Percentiles rank a stretch among this genome's conserved stretches.
Evolutionary conservation across 805 yeast species (phyloP).

Genomic region (Crinitomyces ghanaensis): DNA sequence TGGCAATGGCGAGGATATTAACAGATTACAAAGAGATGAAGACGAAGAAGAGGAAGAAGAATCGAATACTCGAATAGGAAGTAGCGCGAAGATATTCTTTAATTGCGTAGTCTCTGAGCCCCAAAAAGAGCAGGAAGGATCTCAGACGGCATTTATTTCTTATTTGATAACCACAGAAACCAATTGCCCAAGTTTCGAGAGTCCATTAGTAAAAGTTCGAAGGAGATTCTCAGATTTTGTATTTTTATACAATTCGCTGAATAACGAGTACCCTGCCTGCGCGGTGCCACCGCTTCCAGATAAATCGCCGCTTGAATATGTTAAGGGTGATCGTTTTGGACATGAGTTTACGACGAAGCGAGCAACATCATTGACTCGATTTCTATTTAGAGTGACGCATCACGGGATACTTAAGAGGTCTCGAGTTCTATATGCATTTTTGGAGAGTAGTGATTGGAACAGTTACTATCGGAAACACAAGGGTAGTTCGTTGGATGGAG

Average conservation of each 20-base stretch:
- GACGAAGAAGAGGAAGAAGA: too few relatives aligned
- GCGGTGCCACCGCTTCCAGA: conserved; percentile 92
- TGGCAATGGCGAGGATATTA: too few relatives aligned
- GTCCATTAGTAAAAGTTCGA: conserved; percentile 40
- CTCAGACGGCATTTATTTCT: conserved; percentile 63
- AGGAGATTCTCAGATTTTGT: conserved; percentile 84
- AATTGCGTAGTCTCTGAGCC: conserved; percentile 44
- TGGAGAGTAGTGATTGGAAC: conserved; percentile 67
- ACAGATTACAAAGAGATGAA: too few relatives aligned
- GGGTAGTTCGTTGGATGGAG: conserved; percentile 6
- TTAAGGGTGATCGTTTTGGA: conserved; percentile 88
- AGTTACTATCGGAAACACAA: conserved; percentile 34
- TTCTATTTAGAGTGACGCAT: conserved; percentile 55
- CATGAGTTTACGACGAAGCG: conserved; percentile 74
- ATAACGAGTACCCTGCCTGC: conserved; percentile 71
- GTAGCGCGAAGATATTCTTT: conserved; percentile 20
- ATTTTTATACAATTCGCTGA: conserved; percentile 59
- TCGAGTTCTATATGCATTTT: conserved; percentile 55
- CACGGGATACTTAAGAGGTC: conserved; percentile 67
- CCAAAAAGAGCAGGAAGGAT: conserved; percentile 55
- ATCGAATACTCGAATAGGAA: too few relatives aligned
- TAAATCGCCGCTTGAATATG: conserved; percentile 78
- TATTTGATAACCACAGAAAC: conserved; percentile 56
- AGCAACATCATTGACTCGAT: conserved; percentile 67
- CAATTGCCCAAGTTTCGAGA: conserved; percentile 46